phyloP scores from a whole-genome alignment of 192 early-diverging fungal genomes.

The Coemansia sp. region DNA sequence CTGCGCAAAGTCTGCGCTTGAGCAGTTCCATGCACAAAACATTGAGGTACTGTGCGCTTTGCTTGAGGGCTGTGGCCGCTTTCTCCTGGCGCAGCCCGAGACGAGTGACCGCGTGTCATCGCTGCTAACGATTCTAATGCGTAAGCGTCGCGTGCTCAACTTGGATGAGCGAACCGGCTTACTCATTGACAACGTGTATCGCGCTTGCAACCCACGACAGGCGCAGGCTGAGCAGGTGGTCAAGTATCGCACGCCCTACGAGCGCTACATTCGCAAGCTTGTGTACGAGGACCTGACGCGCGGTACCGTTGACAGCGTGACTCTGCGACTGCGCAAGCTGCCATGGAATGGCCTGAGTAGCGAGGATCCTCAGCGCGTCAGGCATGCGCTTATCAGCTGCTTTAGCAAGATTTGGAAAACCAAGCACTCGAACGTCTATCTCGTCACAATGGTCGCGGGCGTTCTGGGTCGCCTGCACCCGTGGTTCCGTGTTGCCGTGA shows the following conservation, averaged over 20 bases:
- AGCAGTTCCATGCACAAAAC: conserved; percentile 80
- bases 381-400: conserved; percentile 63
- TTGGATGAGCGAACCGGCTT: conserved; percentile 79
- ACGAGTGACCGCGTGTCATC: conserved; percentile 65
- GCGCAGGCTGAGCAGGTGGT: conserved; percentile 50
- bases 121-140: conserved; percentile 84
- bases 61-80: conserved; percentile 89
- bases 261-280: conserved; percentile 86
- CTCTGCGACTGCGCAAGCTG: conserved; percentile 74
- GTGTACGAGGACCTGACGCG: conserved; percentile 81
- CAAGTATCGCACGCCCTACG: conserved; percentile 79
- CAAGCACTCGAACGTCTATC: conserved; percentile 81
- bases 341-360: conserved; percentile 71
- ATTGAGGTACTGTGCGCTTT: conserved; percentile 79
- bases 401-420: conserved; percentile 95
- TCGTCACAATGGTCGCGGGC: conserved; percentile 77
- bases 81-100: conserved; percentile 73
- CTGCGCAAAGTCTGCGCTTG: conserved; percentile 81
- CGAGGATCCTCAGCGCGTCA: conserved; percentile 42
- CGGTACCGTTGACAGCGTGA: conserved; percentile 66
- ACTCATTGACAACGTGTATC: conserved; percentile 95
- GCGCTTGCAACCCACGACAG: conserved; percentile 84
- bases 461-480: conserved; percentile 80
- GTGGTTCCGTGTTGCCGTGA: conserved; percentile 83
- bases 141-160: conserved; percentile 82